Evolutionary conservation across 257 asterid genomes (phyloP), one percentile per base, ranked within the genome.

Genomic region (Anisodus acutangulus): DNA sequence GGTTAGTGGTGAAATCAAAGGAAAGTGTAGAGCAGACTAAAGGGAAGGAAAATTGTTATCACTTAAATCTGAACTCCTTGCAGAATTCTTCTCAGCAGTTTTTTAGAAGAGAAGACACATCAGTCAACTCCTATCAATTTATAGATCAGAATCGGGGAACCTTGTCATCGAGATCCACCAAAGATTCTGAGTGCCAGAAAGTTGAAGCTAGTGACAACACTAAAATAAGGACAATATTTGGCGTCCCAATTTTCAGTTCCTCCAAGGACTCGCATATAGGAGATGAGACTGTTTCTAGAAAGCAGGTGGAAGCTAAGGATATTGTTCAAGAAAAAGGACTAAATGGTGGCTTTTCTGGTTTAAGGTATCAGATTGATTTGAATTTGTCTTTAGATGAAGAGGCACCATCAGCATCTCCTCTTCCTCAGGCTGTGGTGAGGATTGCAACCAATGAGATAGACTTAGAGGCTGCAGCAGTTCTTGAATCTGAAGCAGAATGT

Each of bases 61-160:
- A 91, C 71, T 90, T 93, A 95, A 93, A 93, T 90, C 89, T 93
- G 19, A 93, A 93, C 78, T 91, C 94, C 13, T 85, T 94, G 91
- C 94, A 92, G 86, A 85, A 87, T 79, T 72, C 82, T 58, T 90
- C 97, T 74, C 90, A 85, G 76, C 88, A 83, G 31, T 94, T 90
- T 78, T 93, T 94, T 82, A 85, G 78, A 82, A 90, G 82, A 83
- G 84, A 84, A 53, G 91, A 87, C 84, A 59, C 10, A 2, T 49
- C 89, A 6, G 71, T 87, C 67, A 84, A 70, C 8, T 49, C 90
- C 79, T 69, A 84, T 45, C 88, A 47, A 57, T 63, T 51, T 60
- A 78, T 78, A 70, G 84, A 80, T 63, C 89, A 72, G 88, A 88
- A 86, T 37, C 85, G n/a, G 78, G 91, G 85, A 71, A 64, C 59